Evolutionary conservation across 164 flowering plant species (phyloP), one percentile per base, ranked within the genome.

Genomic region (Tetracentron sinense): DNA sequence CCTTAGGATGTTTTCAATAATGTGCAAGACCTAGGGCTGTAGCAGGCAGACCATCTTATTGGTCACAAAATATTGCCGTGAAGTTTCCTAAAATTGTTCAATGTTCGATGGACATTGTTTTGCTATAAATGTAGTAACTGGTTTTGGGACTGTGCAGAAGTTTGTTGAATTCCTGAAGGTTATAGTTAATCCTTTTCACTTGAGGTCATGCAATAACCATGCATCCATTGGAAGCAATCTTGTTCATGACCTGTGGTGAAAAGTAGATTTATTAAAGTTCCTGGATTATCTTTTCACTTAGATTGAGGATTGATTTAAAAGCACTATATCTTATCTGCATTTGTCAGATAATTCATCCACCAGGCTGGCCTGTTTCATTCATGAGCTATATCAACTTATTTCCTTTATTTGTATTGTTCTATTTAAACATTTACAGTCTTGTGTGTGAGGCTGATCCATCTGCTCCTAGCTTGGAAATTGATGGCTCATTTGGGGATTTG

Each of bases 401-500:
- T 53, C 0, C 21, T 33, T 16, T 42, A 25, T 15, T 62, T 35
- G 6, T 55, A 1, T 42, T 27, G 29, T 28, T 38, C 2, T 57
- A 7, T 17, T 62, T 15, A n/a, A n/a, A n/a, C n/a, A n/a, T n/a
- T 16, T 28, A 25, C 7, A 57, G 25, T 48, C 38, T 62, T 54
- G 23, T 53, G 28, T 20, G 52, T n/a, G n/a, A n/a, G 7, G 48
- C 15, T n/a, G 38, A 33, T 33, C 38, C 8, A 33, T 33, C 38
- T 33, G 38, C 38, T 33, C 8, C 6, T 8, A 82, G 85, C 63
- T 65, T 25, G 56, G 77, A 73, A 21, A 44, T 78, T 47, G 76
- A 76, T 67, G 76, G 68, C 22, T 73, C 79, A 46, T 58, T 67
- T 67, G 74, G 60, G 42, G 68, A 74, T 56, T 65, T 72, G 1